These are phyloP conservation scores for Penicillium glabrum DNA, from an alignment of 2,329 filamentous ascomycete genomes.

Conservation along the genomic window DNA sequence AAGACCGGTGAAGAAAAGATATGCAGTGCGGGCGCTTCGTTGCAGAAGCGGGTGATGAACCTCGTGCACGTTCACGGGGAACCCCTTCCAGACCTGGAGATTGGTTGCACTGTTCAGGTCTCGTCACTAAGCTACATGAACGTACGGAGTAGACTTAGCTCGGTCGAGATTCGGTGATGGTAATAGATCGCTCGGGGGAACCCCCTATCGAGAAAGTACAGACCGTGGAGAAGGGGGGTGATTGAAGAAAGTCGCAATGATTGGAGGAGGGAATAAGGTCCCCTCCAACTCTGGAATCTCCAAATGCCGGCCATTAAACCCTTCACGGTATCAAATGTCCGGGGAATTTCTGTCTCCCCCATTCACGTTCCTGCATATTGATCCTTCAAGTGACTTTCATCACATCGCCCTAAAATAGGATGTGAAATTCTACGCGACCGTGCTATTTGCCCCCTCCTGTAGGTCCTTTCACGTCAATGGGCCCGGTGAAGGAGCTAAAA, in stretches of 20 bases:
- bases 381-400: background rate
- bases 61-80: background rate
- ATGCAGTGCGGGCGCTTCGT: background rate
- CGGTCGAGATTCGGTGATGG: background rate
- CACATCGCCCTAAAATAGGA: background rate
- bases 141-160: background rate
- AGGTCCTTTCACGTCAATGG: conserved; percentile 3
- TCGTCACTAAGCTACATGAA: background rate
- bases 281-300: background rate
- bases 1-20: conserved; percentile 8
- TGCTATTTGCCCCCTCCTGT: background rate
- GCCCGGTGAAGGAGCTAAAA: background rate
- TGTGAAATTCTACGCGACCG: background rate
- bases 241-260: background rate
- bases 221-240: background rate
- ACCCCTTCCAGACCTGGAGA: background rate
- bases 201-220: background rate
- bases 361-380: background rate
- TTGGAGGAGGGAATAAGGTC: background rate
- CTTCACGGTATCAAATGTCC: conserved; percentile 1
- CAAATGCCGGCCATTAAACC: background rate
- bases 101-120: background rate
- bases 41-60: background rate
- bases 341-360: background rate
- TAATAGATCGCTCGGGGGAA: background rate